Conservation (phyloP, 1,284 basidiomycete species). For the Irpex sp. region DNA sequence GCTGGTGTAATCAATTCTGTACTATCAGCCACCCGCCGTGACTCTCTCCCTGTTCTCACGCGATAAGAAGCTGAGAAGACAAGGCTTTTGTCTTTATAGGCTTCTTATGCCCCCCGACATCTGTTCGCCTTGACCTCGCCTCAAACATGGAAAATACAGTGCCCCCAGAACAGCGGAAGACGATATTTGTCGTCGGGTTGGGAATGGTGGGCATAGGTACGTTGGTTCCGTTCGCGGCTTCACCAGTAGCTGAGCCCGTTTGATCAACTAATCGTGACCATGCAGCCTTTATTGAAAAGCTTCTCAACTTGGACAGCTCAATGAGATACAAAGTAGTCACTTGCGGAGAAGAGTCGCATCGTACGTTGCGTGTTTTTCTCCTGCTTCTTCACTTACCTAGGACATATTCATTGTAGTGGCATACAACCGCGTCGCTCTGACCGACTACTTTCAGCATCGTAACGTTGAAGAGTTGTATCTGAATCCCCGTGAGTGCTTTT, state of each 20-base stretch:
- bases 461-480: constrained; percentile 66
- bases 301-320: constrained; percentile 50
- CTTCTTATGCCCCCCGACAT: background rate
- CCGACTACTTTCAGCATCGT: constrained; percentile 64
- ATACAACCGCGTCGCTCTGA: constrained; percentile 55
- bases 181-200: constrained; percentile 55
- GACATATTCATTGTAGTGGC: constrained; percentile 22
- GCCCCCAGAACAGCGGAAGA: constrained; percentile 19
- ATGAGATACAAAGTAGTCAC: constrained; percentile 55
- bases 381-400: background rate
- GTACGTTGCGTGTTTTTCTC: constrained; percentile 16
- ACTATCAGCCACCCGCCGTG: background rate
- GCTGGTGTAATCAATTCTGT: too few relatives aligned
- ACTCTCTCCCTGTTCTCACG: too few relatives aligned
- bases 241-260: too few relatives aligned
- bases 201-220: constrained; percentile 70
- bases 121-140: background rate
- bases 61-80: too few relatives aligned
- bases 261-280: constrained; percentile 9
- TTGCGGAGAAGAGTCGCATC: constrained; percentile 51
- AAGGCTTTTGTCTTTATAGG: background rate
- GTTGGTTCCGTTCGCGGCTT: constrained; percentile 8
- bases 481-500: constrained; percentile 38
- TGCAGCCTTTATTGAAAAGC: constrained; percentile 65
- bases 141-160: background rate